Evolutionary conservation across 768 basidiomycete genomes (phyloP).

Genomic region (Termitomyces sp.): DNA sequence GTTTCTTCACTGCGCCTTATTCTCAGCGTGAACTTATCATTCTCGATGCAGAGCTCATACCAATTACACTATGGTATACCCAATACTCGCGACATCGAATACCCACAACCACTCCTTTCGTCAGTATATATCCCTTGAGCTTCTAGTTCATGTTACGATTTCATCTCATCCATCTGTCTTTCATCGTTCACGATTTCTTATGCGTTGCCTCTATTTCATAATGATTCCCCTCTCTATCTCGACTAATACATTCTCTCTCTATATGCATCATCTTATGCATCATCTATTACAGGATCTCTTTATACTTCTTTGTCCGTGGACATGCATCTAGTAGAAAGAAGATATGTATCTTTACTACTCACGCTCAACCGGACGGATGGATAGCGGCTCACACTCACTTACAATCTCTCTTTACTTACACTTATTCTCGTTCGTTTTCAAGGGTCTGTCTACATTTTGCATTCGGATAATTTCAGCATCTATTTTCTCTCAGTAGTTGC

Average conservation of each 20-base stretch:
- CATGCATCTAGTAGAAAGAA: background rate
- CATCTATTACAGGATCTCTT: background rate
- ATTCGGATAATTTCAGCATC: constrained; percentile 1
- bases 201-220: background rate
- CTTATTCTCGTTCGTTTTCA: background rate
- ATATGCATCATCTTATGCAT: constrained; percentile 2
- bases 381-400: constrained; percentile 9
- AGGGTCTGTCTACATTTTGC: background rate
- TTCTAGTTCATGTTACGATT: background rate
- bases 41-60: background rate
- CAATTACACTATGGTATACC: too few species aligned
- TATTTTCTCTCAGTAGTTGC: background rate
- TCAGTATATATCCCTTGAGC: background rate
- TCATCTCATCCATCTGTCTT: background rate
- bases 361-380: background rate
- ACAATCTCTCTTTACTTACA: background rate
- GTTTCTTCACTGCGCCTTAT: background rate
- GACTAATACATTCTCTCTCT: background rate
- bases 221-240: background rate
- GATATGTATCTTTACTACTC: background rate
- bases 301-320: background rate
- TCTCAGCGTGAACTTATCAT: background rate
- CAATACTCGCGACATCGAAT: constrained; percentile 2
- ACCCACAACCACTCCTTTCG: constrained; percentile 2
- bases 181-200: constrained; percentile 4